Evolutionary conservation across 495 filamentous ascomycete genomes (phyloP).

Genomic region (Podospora pseudoanserina): DNA sequence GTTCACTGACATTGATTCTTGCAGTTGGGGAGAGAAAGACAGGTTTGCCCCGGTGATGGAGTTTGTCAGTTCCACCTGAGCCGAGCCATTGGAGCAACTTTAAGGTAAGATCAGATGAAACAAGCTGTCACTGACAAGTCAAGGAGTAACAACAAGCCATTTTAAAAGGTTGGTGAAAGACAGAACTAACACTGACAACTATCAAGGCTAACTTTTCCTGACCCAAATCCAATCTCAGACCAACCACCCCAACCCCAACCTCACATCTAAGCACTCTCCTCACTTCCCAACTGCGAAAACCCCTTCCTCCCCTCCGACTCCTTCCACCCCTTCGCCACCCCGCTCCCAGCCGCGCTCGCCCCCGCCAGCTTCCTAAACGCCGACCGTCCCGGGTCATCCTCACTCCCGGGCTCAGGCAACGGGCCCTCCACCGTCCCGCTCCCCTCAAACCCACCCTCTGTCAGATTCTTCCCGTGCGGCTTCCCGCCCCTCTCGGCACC

Average conservation of each 20-base stretch:
- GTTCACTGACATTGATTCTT: neutral
- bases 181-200: neutral
- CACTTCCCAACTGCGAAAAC: slow-evolving; percentile 24
- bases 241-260: neutral
- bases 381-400: slow-evolving; percentile 34
- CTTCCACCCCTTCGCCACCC: slow-evolving; percentile 17
- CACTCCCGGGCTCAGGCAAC: slow-evolving; percentile 38
- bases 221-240: neutral
- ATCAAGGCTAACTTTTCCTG: neutral
- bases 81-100: neutral
- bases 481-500: slow-evolving; percentile 15
- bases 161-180: neutral
- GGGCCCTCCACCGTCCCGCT: slow-evolving; percentile 30
- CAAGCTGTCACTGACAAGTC: neutral
- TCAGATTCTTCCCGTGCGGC: slow-evolving; percentile 43
- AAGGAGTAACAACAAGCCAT: neutral
- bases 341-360: neutral
- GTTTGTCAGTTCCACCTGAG: too few relatives aligned
- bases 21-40: neutral
- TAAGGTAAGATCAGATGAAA: neutral
- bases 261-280: slow-evolving; percentile 20
- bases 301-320: slow-evolving; percentile 4
- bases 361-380: slow-evolving; percentile 26
- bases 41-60: neutral
- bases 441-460: slow-evolving; percentile 35